Evolutionary conservation across 768 basidiomycete species (phyloP).

Genomic region (Tulasnella sp.): DNA sequence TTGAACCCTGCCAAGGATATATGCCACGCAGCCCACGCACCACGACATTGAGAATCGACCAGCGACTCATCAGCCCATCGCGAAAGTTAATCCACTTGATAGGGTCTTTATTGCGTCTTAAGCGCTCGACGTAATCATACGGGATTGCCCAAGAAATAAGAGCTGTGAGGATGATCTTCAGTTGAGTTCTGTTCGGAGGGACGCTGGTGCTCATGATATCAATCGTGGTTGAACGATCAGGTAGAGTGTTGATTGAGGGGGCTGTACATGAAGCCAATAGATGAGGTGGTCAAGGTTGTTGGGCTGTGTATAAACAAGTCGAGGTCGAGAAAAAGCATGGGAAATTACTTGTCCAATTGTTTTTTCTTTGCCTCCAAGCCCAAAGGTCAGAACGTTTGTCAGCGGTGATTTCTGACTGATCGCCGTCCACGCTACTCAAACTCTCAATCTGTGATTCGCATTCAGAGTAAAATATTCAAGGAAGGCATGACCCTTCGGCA

Average conservation of each 20-base stretch:
- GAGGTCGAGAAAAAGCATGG: not conserved
- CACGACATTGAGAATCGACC: conserved; percentile 5
- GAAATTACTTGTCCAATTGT: too few relatives aligned
- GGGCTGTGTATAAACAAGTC: not conserved
- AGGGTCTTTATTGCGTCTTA: not conserved
- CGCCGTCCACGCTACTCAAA: too few relatives aligned
- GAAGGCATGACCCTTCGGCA: too few relatives aligned
- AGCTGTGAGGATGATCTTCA: not conserved
- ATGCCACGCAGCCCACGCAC: not conserved
- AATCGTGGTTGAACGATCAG: not conserved
- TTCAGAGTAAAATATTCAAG: too few relatives aligned
- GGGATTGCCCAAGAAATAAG: not conserved
- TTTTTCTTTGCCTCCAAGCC: too few relatives aligned
- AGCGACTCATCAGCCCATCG: conserved; percentile 2
- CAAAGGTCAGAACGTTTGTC: too few relatives aligned
- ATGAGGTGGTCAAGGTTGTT: not conserved
- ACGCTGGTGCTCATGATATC: not conserved
- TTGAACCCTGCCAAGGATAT: not conserved
- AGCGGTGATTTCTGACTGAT: too few relatives aligned
- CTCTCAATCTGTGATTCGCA: too few relatives aligned
- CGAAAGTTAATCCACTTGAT: not conserved
- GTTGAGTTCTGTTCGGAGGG: not conserved
- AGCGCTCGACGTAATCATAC: not conserved
- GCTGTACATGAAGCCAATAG: not conserved
- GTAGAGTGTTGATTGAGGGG: not conserved